A percentile compares a stretch with the other conserved stretches of the same genome.
Evolutionary conservation across 129 eudicot genomes (phyloP).

Genomic region (Cynara cardunculus): DNA sequence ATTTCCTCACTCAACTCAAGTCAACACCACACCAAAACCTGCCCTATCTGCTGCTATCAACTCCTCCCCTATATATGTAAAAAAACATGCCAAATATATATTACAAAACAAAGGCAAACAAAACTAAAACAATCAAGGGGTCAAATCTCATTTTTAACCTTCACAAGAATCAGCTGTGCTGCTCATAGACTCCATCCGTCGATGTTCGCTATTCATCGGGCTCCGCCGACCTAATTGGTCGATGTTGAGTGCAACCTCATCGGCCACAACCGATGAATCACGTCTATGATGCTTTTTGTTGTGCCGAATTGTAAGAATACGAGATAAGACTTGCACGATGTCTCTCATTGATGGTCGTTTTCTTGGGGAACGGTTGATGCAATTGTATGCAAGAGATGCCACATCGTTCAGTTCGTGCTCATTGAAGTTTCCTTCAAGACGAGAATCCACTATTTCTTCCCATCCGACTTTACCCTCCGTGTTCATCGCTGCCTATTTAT

Average conservation of each 20-base stretch:
- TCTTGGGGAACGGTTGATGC: slow-evolving; percentile 58
- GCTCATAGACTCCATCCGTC: slow-evolving; percentile 64
- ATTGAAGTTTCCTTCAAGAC: slow-evolving; percentile 72
- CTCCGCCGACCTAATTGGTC: slow-evolving; percentile 47
- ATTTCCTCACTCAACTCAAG: slow-evolving; percentile 15
- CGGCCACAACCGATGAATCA: slow-evolving; percentile 47
- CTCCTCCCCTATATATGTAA: slow-evolving; percentile 29
- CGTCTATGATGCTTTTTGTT: slow-evolving; percentile 45
- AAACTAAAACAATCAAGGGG: slow-evolving; percentile 4
- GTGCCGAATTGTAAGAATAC: slow-evolving; percentile 47
- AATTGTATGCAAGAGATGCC: slow-evolving; percentile 84
- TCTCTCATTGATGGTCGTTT: slow-evolving; percentile 92
- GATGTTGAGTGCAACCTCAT: slow-evolving; percentile 48
- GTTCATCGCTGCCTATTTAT: slow-evolving; percentile 81
- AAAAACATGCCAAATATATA: slow-evolving; percentile 30
- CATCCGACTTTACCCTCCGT: slow-evolving; percentile 79
- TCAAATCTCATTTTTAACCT: slow-evolving; percentile 24
- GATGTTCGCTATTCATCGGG: slow-evolving; percentile 48
- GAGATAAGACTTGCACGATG: slow-evolving; percentile 65
- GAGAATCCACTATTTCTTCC: slow-evolving; percentile 91
- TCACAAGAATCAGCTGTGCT: slow-evolving; percentile 59
- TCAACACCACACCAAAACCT: slow-evolving; percentile 27
- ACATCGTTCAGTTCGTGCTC: slow-evolving; percentile 66
- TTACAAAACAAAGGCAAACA: slow-evolving; percentile 24
- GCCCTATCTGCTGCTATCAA: slow-evolving; percentile 8